Conservation (phyloP, 192 early-diverging fungal species). For the Helicostylum pulchrum region DNA sequence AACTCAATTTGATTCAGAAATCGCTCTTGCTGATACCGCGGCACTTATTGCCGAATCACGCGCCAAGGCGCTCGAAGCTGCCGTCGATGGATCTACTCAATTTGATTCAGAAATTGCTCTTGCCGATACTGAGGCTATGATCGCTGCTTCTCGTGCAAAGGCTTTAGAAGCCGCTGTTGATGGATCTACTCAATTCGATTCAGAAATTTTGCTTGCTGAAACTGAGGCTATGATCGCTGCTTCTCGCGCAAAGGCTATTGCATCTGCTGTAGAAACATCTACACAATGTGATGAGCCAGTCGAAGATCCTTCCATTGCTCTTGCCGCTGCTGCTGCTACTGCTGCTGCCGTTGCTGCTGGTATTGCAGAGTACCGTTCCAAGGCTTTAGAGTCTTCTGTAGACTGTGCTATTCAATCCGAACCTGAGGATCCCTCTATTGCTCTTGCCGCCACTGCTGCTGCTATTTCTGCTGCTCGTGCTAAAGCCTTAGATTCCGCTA, state of each 20-base stretch:
- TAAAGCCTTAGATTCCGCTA: too few species aligned
- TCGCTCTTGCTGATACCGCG: background rate
- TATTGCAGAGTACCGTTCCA: background rate
- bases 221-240: background rate
- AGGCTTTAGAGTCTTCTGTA: background rate
- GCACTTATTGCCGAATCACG: conserved; percentile 7
- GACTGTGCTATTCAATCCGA: background rate
- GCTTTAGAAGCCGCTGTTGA: background rate
- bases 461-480: background rate
- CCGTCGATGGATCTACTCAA: conserved; percentile 1
- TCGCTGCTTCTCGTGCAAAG: background rate
- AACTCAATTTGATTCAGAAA: background rate
- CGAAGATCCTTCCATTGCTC: background rate
- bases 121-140: background rate
- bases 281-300: background rate
- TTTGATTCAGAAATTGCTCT: background rate
- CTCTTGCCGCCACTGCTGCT: background rate
- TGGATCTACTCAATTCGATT: background rate
- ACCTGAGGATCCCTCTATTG: background rate
- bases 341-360: background rate
- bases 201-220: background rate
- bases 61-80: conserved; percentile 12
- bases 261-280: background rate
- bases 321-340: background rate
- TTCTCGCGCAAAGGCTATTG: background rate